A percentile compares a stretch with the other conserved stretches of the same genome.
These are phyloP conservation scores for Fusarium palustre DNA, from an alignment of 2,329 filamentous ascomycete species.

Conservation along the genomic window DNA sequence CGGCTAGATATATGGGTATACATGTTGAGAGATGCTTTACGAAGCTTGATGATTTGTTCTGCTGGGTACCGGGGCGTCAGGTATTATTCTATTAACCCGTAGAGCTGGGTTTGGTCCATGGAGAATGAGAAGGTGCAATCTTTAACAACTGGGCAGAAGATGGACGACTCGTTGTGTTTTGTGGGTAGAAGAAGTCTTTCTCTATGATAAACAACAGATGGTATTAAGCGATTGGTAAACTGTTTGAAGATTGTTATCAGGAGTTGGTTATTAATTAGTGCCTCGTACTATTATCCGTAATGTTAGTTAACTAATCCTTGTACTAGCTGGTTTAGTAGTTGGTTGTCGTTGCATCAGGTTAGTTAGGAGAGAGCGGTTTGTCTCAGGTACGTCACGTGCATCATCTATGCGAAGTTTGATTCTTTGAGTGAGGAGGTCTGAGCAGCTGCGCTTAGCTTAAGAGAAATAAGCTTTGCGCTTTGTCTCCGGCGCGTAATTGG, in stretches of 20 bases:
- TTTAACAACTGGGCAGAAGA: conserved; percentile 4
- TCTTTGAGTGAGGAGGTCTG: conserved; percentile 1
- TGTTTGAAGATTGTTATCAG: background rate
- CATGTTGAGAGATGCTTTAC: conserved; percentile 16
- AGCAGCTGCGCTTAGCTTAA: background rate
- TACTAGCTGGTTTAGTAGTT: background rate
- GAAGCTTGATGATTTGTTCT: conserved; percentile 28
- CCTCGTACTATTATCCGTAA: background rate
- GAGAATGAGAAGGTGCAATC: background rate
- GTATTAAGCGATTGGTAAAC: background rate
- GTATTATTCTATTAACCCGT: background rate
- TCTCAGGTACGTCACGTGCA: conserved; percentile 32
- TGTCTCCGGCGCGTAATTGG: conserved; percentile 4
- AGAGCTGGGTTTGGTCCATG: conserved; percentile 5
- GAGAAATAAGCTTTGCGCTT: conserved; percentile 15
- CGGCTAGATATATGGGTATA: conserved; percentile 2
- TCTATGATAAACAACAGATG: background rate
- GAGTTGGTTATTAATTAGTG: background rate
- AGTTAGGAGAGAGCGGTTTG: conserved; percentile 14
- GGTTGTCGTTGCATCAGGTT: conserved; percentile 7
- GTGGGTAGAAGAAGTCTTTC: background rate
- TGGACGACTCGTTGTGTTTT: conserved; percentile 24
- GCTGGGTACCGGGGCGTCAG: conserved; percentile 10
- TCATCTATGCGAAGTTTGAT: background rate
- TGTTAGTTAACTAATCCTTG: background rate